A percentile compares a stretch with the other conserved stretches of the same genome.
These are phyloP conservation scores for Apostasia ramifera DNA, from an alignment of 106 monocot genomes.

Conservation along the genomic window DNA sequence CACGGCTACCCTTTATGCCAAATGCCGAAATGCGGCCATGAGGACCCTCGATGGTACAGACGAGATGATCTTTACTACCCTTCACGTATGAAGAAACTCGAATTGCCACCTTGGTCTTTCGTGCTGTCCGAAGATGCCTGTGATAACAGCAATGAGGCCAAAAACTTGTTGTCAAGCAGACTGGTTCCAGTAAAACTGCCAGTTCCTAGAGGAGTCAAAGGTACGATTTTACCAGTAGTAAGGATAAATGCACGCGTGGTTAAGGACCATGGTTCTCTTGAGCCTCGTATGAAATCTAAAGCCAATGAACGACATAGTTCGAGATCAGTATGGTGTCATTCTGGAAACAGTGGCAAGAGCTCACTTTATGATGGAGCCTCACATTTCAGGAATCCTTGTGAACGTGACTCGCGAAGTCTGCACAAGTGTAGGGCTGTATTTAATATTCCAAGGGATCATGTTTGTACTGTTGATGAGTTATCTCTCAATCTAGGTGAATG, in stretches of 20 bases:
- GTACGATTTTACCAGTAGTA: constrained; percentile 69
- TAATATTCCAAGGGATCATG: constrained; percentile 58
- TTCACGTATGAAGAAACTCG: constrained; percentile 53
- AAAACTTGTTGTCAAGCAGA: constrained; percentile 21
- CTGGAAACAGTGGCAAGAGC: constrained; percentile 36
- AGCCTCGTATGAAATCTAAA: constrained; percentile 33
- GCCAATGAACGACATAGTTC: constrained; percentile 47
- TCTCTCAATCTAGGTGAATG: constrained; percentile 66
- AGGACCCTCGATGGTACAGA: constrained; percentile 72
- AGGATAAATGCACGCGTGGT: constrained; percentile 88
- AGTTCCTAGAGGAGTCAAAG: constrained; percentile 56
- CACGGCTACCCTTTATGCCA: constrained; percentile 83
- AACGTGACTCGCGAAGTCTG: constrained; percentile 45
- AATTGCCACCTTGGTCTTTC: constrained; percentile 82
- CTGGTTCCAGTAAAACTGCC: constrained; percentile 26
- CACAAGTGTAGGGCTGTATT: constrained; percentile 35
- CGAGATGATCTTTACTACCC: constrained; percentile 69
- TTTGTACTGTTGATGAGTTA: constrained; percentile 70
- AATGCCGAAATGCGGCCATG: constrained; percentile 62
- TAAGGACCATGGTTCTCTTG: constrained; percentile 57
- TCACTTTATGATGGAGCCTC: constrained; percentile 34
- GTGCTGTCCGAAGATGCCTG: constrained; percentile 59
- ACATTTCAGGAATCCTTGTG: constrained; percentile 31
- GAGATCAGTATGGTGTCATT: constrained; percentile 41
- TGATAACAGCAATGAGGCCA: constrained; percentile 55